phyloP scores from a whole-genome alignment of 2,329 filamentous ascomycete species.

The Magnaporthiopsis incrustans region DNA sequence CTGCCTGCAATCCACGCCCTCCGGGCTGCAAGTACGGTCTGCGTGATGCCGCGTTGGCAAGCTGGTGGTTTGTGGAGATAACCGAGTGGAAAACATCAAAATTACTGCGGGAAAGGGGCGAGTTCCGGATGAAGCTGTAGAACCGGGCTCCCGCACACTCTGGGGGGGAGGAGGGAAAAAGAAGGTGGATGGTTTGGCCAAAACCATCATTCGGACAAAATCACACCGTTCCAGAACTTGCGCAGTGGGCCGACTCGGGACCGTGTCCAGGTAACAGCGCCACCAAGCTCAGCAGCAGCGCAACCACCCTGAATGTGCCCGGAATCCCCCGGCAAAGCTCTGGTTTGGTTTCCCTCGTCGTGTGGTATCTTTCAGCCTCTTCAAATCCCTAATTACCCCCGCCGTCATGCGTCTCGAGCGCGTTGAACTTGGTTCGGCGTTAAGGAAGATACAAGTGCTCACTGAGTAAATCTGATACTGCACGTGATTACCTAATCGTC shows the following conservation, averaged over 20 bases:
- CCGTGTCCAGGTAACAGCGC: neutral
- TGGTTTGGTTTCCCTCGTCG: neutral
- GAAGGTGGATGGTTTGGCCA: slow-evolving; percentile 4
- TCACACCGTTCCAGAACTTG: neutral
- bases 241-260: neutral
- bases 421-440: neutral
- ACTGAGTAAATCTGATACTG: neutral
- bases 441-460: neutral
- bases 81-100: slow-evolving; percentile 5
- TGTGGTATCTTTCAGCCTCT: neutral
- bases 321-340: neutral
- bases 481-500: neutral
- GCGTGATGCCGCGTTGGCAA: slow-evolving; percentile 2
- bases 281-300: neutral
- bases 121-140: slow-evolving; percentile 1
- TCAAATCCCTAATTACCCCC: neutral
- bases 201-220: neutral
- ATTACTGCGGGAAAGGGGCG: slow-evolving; percentile 1
- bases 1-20: slow-evolving; percentile 1
- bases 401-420: neutral
- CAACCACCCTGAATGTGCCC: neutral
- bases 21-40: neutral
- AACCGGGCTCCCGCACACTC: slow-evolving; percentile 1
- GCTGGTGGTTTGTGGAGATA: slow-evolving; percentile 1
- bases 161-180: neutral